Conservation (phyloP, 257 asterid genomes). For the Hygrophila difformis region DNA sequence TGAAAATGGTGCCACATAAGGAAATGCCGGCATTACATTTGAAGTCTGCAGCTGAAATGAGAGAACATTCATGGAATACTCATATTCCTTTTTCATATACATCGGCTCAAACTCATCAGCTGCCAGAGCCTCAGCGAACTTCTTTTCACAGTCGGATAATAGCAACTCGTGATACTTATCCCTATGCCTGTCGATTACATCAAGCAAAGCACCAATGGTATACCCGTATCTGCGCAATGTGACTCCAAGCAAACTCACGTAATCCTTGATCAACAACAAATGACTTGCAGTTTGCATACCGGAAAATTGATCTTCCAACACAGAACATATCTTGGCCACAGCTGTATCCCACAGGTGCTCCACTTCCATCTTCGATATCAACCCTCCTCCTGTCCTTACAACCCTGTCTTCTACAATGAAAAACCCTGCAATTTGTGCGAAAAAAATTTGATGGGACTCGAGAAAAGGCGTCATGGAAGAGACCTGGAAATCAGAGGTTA, state of each 20-base stretch:
- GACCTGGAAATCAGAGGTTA: constrained; percentile 95
- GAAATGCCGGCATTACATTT: constrained; percentile 91
- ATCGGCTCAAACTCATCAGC: constrained; percentile 94
- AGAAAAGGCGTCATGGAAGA: constrained; percentile 93
- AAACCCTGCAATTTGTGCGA: constrained; percentile 95
- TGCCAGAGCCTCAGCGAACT: constrained; percentile 73
- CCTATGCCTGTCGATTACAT: constrained; percentile 84
- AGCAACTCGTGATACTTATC: constrained; percentile 90
- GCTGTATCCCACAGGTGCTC: constrained; percentile 99
- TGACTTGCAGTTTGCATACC: too few relatives aligned
- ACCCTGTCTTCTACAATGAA: constrained; percentile 92
- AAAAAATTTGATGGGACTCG: too few relatives aligned
- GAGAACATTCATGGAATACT: constrained; percentile 80
- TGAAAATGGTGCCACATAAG: constrained; percentile 89
- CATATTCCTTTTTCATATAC: too few relatives aligned
- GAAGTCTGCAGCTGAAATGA: constrained; percentile 94
- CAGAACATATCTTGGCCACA: constrained; percentile 90
- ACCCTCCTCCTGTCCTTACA: constrained; percentile 82
- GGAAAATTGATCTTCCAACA: constrained; percentile 92
- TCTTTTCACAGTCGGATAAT: constrained; percentile 85
- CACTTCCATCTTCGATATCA: constrained; percentile 78
- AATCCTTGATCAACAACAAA: constrained; percentile 90
- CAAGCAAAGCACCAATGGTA: constrained; percentile 83
- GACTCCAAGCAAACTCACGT: constrained; percentile 91
- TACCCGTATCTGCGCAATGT: constrained; percentile 85